phyloP scores from a whole-genome alignment of 768 basidiomycete species.

The Phanerochaete carnosa region DNA sequence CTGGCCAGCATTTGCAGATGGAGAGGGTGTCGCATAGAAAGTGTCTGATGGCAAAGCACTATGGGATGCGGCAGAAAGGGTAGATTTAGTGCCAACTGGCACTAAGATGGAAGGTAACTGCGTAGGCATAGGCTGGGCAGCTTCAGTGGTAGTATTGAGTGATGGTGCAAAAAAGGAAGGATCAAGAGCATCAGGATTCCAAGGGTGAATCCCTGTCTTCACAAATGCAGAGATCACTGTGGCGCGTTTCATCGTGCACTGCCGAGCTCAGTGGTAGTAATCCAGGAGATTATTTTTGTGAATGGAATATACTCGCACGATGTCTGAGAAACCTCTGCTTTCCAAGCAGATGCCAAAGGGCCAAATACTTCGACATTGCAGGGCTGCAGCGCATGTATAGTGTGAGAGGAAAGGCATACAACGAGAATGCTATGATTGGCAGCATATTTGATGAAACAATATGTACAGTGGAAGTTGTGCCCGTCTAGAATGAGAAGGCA shows the following conservation, averaged over 20 bases:
- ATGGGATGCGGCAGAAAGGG: slow-evolving; percentile 17
- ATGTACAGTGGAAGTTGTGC: slow-evolving; percentile 38
- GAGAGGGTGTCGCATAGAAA: no score
- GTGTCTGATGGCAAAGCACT: background rate
- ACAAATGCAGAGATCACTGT: no score
- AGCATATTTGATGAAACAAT: slow-evolving; percentile 25
- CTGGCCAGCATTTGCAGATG: slow-evolving; percentile 15
- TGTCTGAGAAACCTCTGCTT: background rate
- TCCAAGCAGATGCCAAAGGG: slow-evolving; percentile 28
- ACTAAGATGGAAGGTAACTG: background rate
- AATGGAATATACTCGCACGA: slow-evolving; percentile 9
- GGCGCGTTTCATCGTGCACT: no score
- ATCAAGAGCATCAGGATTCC: no score
- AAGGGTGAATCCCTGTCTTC: no score
- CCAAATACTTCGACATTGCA: slow-evolving; percentile 40
- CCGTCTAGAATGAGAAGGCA: slow-evolving; percentile 42
- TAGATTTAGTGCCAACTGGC: slow-evolving; percentile 5
- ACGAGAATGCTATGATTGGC: slow-evolving; percentile 28
- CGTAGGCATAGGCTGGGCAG: background rate
- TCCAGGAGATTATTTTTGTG: slow-evolving; percentile 1
- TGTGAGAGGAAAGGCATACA: slow-evolving; percentile 36
- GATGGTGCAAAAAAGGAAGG: background rate
- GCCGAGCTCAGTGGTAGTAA: no score
- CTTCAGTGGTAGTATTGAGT: background rate
- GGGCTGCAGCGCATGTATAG: slow-evolving; percentile 40